Evolutionary conservation across 495 filamentous ascomycete genomes (phyloP).

Genomic region (Talaromyces trachyspermus): DNA sequence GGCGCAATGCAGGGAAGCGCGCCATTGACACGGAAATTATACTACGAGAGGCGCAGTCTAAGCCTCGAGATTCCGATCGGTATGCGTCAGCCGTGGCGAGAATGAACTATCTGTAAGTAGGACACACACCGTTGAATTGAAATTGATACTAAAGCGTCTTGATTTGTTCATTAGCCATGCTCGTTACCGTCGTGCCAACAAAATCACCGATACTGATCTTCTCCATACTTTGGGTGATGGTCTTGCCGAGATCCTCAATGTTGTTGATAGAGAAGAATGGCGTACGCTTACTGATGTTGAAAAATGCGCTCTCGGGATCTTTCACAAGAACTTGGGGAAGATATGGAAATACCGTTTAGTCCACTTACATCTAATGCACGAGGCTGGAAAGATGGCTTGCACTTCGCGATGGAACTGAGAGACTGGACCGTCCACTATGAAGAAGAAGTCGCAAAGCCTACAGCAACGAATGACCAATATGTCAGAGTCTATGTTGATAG

Average conservation of each 20-base stretch:
- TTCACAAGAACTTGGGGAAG: slow-evolving; percentile 34
- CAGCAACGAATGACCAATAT: slow-evolving; percentile 20
- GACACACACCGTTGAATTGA: not conserved
- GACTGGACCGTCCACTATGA: slow-evolving; percentile 46
- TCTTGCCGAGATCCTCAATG: slow-evolving; percentile 26
- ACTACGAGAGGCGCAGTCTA: slow-evolving; percentile 20
- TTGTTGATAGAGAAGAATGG: slow-evolving; percentile 34
- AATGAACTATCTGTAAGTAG: slow-evolving; percentile 37
- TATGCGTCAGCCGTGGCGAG: slow-evolving; percentile 29
- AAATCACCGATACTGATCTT: slow-evolving; percentile 36
- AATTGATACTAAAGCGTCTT: not conserved
- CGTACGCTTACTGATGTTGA: slow-evolving; percentile 33
- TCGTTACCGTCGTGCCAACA: slow-evolving; percentile 25
- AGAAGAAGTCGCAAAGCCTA: slow-evolving; percentile 19
- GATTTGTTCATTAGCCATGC: slow-evolving; percentile 19
- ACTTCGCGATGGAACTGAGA: slow-evolving; percentile 43
- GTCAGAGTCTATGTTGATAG: slow-evolving; percentile 23
- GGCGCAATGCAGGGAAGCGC: slow-evolving; percentile 21
- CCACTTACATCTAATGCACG: slow-evolving; percentile 13
- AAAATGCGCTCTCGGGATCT: slow-evolving; percentile 32
- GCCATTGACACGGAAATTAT: slow-evolving; percentile 25
- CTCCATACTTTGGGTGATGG: slow-evolving; percentile 37
- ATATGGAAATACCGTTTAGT: slow-evolving; percentile 32
- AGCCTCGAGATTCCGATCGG: slow-evolving; percentile 23
- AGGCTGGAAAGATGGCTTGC: slow-evolving; percentile 46